Percentiles rank a stretch among this genome's conserved stretches.
phyloP scores from a whole-genome alignment of 2,329 filamentous ascomycete genomes.

The Drechmeria coniospora region DNA sequence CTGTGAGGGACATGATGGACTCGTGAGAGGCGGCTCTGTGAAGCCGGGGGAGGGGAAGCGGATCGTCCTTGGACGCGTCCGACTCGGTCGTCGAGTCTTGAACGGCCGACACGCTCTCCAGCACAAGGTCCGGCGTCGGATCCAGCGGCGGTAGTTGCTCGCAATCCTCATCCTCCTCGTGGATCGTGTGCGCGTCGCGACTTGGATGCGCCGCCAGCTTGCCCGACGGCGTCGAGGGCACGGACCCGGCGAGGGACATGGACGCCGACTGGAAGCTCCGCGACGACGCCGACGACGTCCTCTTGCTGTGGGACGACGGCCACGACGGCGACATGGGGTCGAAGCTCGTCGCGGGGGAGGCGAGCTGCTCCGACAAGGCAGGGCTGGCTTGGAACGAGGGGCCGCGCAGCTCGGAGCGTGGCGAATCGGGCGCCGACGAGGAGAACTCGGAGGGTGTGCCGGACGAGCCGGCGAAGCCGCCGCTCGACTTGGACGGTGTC shows the following conservation, averaged over 20 bases:
- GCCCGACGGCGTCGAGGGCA: conserved; percentile 9
- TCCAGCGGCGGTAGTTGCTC: conserved; percentile 6
- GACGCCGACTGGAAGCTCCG: conserved; percentile 29
- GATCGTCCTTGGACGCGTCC: conserved; percentile 17
- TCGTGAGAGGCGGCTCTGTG: conserved; percentile 66
- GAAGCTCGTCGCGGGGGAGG: conserved; percentile 66
- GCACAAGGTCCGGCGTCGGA: conserved; percentile 9
- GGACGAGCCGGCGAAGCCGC: conserved; percentile 35
- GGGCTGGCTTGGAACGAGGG: conserved; percentile 65
- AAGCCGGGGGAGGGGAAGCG: conserved; percentile 28
- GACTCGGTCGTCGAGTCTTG: conserved; percentile 20
- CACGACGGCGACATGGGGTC: conserved; percentile 50
- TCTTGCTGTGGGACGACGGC: conserved; percentile 35
- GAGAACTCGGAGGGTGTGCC: conserved; percentile 49
- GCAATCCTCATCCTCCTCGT: conserved; percentile 23
- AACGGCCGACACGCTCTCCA: conserved; percentile 14
- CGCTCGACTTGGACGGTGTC: conserved; percentile 23
- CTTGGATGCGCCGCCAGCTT: conserved; percentile 8
- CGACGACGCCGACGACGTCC: conserved; percentile 38
- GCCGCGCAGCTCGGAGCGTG: conserved; percentile 54
- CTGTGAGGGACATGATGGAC: conserved; percentile 73
- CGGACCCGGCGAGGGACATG: conserved; percentile 16
- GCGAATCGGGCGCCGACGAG: conserved; percentile 70
- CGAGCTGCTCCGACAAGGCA: conserved; percentile 48
- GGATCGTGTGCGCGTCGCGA: conserved; percentile 16